Evolutionary conservation across 2,329 filamentous ascomycete species (phyloP).

Genomic region (Colletotrichum simmondsii): DNA sequence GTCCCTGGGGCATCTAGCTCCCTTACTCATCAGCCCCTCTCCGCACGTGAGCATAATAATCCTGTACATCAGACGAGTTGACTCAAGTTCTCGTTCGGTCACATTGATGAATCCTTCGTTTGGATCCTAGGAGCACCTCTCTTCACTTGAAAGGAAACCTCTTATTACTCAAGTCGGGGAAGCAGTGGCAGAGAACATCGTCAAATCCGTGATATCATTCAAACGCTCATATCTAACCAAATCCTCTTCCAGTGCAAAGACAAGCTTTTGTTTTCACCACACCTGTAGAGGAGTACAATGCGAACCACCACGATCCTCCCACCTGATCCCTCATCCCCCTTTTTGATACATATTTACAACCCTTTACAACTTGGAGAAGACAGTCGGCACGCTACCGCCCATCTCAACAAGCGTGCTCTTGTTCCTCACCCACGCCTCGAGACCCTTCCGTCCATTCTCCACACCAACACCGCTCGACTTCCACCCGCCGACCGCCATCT

Average conservation of each 20-base stretch:
- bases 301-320: no score
- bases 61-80: no score
- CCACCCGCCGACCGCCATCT: conserved; percentile 94
- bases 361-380: conserved; percentile 76
- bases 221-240: neutral
- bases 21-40: no score
- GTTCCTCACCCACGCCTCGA: conserved; percentile 85
- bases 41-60: no score
- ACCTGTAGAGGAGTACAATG: rapidly evolving
- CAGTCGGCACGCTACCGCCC: conserved; percentile 74
- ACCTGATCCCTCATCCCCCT: neutral
- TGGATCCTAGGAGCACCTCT: neutral
- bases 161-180: neutral
- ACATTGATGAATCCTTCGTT: no score
- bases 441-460: conserved; percentile 83
- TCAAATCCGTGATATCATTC: neutral
- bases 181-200: neutral
- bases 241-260: neutral
- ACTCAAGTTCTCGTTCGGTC: no score
- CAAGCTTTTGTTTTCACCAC: neutral
- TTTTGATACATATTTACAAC: neutral
- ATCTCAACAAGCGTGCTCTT: conserved; percentile 92
- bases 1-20: no score
- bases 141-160: neutral
- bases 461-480: conserved; percentile 90